phyloP scores from a whole-genome alignment of 1,284 basidiomycete genomes.

The Mycena sp. region DNA sequence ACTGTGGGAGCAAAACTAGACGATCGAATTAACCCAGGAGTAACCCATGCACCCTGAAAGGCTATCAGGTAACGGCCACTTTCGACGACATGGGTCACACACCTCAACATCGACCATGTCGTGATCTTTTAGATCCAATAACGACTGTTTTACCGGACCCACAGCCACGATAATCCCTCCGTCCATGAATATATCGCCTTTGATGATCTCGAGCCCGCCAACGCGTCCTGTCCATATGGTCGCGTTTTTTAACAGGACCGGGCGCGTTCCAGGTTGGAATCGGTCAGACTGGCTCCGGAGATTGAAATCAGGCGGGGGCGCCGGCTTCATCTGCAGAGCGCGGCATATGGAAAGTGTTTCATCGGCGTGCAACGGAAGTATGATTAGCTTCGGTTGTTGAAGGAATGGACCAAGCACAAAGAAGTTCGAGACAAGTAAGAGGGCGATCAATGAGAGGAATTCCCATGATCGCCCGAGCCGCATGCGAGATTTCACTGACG shows the following conservation, averaged over 20 bases:
- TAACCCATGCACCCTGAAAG: slow-evolving; percentile 68
- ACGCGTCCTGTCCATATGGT: slow-evolving; percentile 85
- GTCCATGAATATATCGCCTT: slow-evolving; percentile 66
- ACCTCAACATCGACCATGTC: slow-evolving; percentile 46
- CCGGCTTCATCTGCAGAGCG: slow-evolving; percentile 53
- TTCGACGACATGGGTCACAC: slow-evolving; percentile 20
- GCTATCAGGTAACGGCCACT: slow-evolving; percentile 28
- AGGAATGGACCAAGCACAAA: slow-evolving; percentile 5
- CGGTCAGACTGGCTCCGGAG: slow-evolving; percentile 72
- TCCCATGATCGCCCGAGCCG: no score
- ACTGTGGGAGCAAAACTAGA: background rate
- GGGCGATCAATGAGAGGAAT: slow-evolving; percentile 2
- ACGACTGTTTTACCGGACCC: slow-evolving; percentile 52
- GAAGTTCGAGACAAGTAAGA: slow-evolving; percentile 17
- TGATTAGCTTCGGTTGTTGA: slow-evolving; percentile 8
- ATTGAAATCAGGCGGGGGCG: slow-evolving; percentile 64
- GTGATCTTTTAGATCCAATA: slow-evolving; percentile 37
- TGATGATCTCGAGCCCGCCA: slow-evolving; percentile 70
- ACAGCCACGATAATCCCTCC: slow-evolving; percentile 64
- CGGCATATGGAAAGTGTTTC: slow-evolving; percentile 59
- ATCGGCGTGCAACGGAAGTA: slow-evolving; percentile 55
- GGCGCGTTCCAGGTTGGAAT: slow-evolving; percentile 68
- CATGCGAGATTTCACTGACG: no score
- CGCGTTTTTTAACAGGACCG: slow-evolving; percentile 79
- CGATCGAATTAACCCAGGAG: slow-evolving; percentile 55